Evolutionary conservation across 179 eudicot species (phyloP).

Genomic region (Pouteria campechiana): DNA sequence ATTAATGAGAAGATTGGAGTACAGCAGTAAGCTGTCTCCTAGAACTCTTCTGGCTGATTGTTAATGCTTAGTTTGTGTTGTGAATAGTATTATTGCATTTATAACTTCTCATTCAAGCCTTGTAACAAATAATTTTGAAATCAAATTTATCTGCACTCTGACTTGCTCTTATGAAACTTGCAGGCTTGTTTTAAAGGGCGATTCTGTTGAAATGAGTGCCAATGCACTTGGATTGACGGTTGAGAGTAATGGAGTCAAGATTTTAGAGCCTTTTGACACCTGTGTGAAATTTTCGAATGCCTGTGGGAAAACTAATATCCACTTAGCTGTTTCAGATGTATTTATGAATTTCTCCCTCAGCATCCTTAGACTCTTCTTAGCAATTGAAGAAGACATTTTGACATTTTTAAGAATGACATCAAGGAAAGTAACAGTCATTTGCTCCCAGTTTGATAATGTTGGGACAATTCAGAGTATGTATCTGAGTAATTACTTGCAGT

Average conservation of each 20-base stretch:
- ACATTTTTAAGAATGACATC: constrained; percentile 74
- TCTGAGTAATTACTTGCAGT: not conserved
- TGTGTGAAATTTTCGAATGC: constrained; percentile 61
- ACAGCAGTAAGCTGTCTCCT: no score
- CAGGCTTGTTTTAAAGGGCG: constrained; percentile 88
- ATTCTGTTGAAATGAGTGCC: constrained; percentile 71
- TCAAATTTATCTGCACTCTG: no score
- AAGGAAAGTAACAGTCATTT: constrained; percentile 65
- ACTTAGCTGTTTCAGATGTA: constrained; percentile 68
- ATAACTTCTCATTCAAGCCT: no score
- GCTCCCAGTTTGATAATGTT: constrained; percentile 94
- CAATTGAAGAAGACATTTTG: constrained; percentile 89
- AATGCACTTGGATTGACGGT: constrained; percentile 81
- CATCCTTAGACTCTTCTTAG: constrained; percentile 81
- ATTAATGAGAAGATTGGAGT: no score
- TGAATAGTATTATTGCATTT: no score
- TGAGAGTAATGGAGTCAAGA: constrained; percentile 94
- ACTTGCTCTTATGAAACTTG: not conserved
- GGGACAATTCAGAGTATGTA: constrained; percentile 69
- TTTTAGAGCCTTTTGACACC: constrained; percentile 97
- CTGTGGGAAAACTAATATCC: constrained; percentile 75
- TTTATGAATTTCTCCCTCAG: constrained; percentile 97
- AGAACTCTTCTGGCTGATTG: no score
- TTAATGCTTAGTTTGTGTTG: no score
- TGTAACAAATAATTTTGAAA: no score